Evolutionary conservation across 208 protist genomes (phyloP).

Genomic region (Angomonas deanei): DNA sequence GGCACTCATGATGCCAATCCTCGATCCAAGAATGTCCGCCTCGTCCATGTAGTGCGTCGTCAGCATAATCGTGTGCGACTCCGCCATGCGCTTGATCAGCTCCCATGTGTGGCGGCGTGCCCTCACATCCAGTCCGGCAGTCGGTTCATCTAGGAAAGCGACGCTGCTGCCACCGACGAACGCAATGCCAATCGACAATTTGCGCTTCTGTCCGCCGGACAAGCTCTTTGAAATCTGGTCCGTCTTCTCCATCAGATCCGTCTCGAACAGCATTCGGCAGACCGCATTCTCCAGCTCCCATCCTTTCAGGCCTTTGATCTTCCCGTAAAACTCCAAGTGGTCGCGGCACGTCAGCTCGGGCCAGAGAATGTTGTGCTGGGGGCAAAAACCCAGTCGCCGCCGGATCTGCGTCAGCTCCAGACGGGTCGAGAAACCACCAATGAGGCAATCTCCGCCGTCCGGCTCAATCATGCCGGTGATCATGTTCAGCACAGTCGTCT

Average conservation of each 20-base stretch:
- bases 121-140: constrained; percentile 80
- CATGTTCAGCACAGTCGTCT: constrained; percentile 73
- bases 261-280: constrained; percentile 22
- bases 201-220: constrained; percentile 85
- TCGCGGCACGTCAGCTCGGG: constrained; percentile 82
- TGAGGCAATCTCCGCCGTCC: constrained; percentile 56
- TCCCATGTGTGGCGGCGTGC: constrained; percentile 83
- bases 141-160: constrained; percentile 89
- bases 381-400: constrained; percentile 86
- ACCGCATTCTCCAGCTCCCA: constrained; percentile 21
- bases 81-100: constrained; percentile 44
- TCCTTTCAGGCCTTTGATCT: constrained; percentile 78
- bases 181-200: constrained; percentile 76
- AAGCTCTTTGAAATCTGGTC: constrained; percentile 25
- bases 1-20: constrained; percentile 88
- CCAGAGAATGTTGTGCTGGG: constrained; percentile 93
- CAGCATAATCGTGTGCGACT: constrained; percentile 55
- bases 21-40: constrained; percentile 91
- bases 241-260: constrained; percentile 42
- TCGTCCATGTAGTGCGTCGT: constrained; percentile 97
- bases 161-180: constrained; percentile 75
- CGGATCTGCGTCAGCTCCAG: constrained; percentile 32
- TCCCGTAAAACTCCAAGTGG: constrained; percentile 86
- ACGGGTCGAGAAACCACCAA: constrained; percentile 60
- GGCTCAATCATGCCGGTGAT: constrained; percentile 72